phyloP scores from a whole-genome alignment of 2,329 filamentous ascomycete species.

The Myotisia sp. region DNA sequence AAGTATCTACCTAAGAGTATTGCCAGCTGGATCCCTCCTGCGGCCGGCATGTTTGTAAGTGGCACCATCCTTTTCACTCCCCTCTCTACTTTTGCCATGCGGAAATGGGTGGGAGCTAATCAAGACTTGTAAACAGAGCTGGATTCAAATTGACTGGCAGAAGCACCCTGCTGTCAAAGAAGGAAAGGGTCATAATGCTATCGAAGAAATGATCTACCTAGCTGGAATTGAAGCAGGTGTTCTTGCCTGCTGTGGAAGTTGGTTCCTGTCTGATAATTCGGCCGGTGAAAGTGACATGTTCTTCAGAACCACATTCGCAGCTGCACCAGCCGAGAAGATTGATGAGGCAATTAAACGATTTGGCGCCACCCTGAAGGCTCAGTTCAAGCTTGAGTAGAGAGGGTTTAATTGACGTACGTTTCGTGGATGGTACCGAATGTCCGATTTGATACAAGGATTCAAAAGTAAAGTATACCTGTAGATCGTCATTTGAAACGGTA shows the following conservation, averaged over 20 bases:
- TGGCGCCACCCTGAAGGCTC: conserved; percentile 54
- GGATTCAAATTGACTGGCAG: conserved; percentile 34
- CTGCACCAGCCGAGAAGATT: conserved; percentile 59
- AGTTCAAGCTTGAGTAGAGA: conserved; percentile 29
- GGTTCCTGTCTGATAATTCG: conserved; percentile 69
- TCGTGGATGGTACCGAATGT: no score
- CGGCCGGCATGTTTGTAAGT: conserved; percentile 88
- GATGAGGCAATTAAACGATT: conserved; percentile 59
- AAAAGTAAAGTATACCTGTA: no score
- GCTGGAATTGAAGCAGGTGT: conserved; percentile 61
- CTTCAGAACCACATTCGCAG: conserved; percentile 81
- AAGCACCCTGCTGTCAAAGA: conserved; percentile 30
- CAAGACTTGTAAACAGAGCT: conserved; percentile 24
- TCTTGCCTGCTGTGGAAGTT: conserved; percentile 69
- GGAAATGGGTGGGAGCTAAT: background rate
- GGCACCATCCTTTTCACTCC: no score
- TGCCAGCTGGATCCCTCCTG: conserved; percentile 62
- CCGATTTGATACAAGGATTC: no score
- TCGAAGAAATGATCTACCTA: conserved; percentile 81
- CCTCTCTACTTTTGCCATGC: background rate
- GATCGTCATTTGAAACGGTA: no score
- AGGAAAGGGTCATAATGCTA: conserved; percentile 27
- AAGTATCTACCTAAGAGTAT: conserved; percentile 56
- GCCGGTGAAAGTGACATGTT: conserved; percentile 52
- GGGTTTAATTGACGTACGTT: no score